These are phyloP conservation scores for Suillus hirtellus DNA, from an alignment of 768 basidiomycete genomes.

Conservation along the genomic window DNA sequence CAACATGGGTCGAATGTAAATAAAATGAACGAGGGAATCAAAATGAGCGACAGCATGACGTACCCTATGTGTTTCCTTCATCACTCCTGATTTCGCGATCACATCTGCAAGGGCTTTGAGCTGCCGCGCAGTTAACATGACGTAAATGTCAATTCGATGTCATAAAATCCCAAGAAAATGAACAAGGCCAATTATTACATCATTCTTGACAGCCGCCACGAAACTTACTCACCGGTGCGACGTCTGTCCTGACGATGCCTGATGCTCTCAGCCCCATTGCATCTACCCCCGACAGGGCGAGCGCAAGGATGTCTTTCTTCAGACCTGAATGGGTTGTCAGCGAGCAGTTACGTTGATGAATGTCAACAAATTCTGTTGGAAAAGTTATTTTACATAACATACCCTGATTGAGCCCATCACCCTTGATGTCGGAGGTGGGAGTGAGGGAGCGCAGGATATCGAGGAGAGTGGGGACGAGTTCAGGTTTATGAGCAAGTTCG, in stretches of 20 bases:
- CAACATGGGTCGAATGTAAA: constrained; percentile 21
- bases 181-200: background rate
- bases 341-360: background rate
- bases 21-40: background rate
- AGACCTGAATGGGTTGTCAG: constrained; percentile 15
- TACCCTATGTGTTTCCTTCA: background rate
- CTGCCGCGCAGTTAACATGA: constrained; percentile 22
- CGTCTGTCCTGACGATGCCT: constrained; percentile 61
- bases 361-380: background rate
- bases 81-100: background rate
- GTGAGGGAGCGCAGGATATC: constrained; percentile 36
- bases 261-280: constrained; percentile 49
- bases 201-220: background rate
- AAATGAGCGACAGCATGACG: background rate
- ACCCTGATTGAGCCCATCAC: constrained; percentile 4
- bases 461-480: constrained; percentile 45
- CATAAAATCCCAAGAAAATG: constrained; percentile 2
- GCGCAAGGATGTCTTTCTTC: constrained; percentile 51
- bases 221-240: constrained; percentile 45
- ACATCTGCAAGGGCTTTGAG: constrained; percentile 36
- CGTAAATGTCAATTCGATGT: constrained; percentile 37
- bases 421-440: background rate
- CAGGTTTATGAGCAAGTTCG: constrained; percentile 48
- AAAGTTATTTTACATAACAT: background rate
- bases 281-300: constrained; percentile 34